These are phyloP conservation scores for Hysterangium stoloniferum DNA, from an alignment of 768 basidiomycete species.

Conservation along the genomic window DNA sequence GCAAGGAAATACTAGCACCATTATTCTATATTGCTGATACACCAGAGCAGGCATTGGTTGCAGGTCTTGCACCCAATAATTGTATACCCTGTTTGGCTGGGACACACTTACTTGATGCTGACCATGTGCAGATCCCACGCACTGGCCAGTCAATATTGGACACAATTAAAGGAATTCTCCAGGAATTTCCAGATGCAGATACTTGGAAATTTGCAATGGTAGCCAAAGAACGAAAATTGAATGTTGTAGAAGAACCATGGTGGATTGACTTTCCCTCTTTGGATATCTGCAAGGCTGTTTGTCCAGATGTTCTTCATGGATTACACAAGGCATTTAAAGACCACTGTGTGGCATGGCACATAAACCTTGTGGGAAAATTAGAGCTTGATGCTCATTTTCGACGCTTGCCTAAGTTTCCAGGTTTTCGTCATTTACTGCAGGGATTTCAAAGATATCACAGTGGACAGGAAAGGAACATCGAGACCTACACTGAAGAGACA, in stretches of 20 bases:
- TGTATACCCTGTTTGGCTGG: not conserved
- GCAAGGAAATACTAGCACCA: not conserved
- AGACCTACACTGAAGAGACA: not conserved
- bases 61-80: not conserved
- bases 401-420: slow-evolving; percentile 24
- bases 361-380: slow-evolving; percentile 14
- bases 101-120: not conserved
- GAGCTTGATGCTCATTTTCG: slow-evolving; percentile 33
- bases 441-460: slow-evolving; percentile 33
- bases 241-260: slow-evolving; percentile 11
- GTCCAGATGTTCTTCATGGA: slow-evolving; percentile 1
- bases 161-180: not conserved
- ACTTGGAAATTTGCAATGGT: not conserved
- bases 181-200: not conserved
- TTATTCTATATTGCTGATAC: slow-evolving; percentile 2
- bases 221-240: not conserved
- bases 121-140: not conserved
- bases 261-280: slow-evolving; percentile 12
- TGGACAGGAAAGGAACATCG: slow-evolving; percentile 36
- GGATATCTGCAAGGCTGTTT: slow-evolving; percentile 10
- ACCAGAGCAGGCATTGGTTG: slow-evolving; percentile 3
- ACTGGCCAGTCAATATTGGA: not conserved
- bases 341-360: slow-evolving; percentile 20
- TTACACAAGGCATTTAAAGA: no score
- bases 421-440: slow-evolving; percentile 33